These are phyloP conservation scores for Coemansia sp. DNA, from an alignment of 192 early-diverging fungal species.

Conservation along the genomic window DNA sequence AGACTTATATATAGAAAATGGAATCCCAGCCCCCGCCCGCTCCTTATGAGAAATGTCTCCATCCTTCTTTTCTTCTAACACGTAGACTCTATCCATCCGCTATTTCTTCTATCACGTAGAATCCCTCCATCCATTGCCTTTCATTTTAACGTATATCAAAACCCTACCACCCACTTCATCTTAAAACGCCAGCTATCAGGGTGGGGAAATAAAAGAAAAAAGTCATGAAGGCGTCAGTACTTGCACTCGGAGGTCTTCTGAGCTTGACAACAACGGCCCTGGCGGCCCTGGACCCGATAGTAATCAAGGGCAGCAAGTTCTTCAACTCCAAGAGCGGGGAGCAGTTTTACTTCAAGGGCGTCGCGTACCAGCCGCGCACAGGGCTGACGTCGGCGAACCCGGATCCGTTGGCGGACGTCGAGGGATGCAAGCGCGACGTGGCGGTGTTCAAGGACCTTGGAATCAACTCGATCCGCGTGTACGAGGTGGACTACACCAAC, in stretches of 20 bases:
- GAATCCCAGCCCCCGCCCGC: no score
- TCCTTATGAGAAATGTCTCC: no score
- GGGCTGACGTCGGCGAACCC: constrained; percentile 31
- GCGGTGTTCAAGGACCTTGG: constrained; percentile 64
- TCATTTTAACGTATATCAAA: neutral
- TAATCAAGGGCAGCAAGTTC: constrained; percentile 71
- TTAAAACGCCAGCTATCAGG: neutral
- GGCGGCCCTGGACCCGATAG: constrained; percentile 59
- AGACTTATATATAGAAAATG: neutral
- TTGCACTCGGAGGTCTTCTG: constrained; percentile 19
- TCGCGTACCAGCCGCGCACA: constrained; percentile 68
- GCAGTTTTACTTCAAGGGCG: constrained; percentile 75
- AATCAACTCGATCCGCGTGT: constrained; percentile 71
- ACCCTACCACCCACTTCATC: neutral
- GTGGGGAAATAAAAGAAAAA: neutral
- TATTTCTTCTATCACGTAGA: neutral
- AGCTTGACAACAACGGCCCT: constrained; percentile 17
- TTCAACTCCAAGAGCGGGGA: constrained; percentile 69
- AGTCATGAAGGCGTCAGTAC: constrained; percentile 29
- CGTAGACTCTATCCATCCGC: neutral
- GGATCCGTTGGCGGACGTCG: constrained; percentile 64
- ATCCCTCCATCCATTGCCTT: neutral
- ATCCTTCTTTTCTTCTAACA: no score
- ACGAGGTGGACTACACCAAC: constrained; percentile 62
- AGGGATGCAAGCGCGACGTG: constrained; percentile 65